These are phyloP conservation scores for Chytriomyces sp. DNA, from an alignment of 192 early-diverging fungal species.

Conservation along the genomic window DNA sequence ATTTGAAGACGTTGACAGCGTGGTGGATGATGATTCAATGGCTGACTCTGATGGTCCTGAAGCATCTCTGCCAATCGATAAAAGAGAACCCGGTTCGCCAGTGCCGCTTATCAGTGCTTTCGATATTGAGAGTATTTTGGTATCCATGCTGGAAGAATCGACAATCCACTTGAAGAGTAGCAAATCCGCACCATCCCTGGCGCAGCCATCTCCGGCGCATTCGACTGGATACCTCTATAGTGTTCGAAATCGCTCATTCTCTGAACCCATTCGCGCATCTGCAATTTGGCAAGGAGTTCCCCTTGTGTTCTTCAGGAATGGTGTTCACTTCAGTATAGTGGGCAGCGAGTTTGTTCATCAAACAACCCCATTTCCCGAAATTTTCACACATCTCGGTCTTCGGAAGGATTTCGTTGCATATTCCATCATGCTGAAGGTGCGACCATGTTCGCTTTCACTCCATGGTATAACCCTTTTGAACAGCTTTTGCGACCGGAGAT, in stretches of 20 bases:
- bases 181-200: too few species aligned
- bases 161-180: too few species aligned
- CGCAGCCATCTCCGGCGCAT: too few species aligned
- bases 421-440: not conserved
- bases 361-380: not conserved
- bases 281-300: constrained; percentile 18
- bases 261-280: not conserved
- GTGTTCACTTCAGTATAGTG: not conserved
- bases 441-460: not conserved
- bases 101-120: too few species aligned
- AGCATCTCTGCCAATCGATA: too few species aligned
- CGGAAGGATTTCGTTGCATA: not conserved
- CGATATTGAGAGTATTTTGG: too few species aligned
- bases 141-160: too few species aligned
- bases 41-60: too few species aligned
- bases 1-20: not conserved
- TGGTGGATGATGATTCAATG: not conserved
- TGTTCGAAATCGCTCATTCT: not conserved
- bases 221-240: too few species aligned
- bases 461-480: not conserved
- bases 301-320: constrained; percentile 21
- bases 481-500: constrained; percentile 20
- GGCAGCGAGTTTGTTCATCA: not conserved
- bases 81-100: too few species aligned
- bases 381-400: not conserved